These are phyloP conservation scores for Hymenoscyphus scutula DNA, from an alignment of 2,329 filamentous ascomycete species.

Conservation along the genomic window DNA sequence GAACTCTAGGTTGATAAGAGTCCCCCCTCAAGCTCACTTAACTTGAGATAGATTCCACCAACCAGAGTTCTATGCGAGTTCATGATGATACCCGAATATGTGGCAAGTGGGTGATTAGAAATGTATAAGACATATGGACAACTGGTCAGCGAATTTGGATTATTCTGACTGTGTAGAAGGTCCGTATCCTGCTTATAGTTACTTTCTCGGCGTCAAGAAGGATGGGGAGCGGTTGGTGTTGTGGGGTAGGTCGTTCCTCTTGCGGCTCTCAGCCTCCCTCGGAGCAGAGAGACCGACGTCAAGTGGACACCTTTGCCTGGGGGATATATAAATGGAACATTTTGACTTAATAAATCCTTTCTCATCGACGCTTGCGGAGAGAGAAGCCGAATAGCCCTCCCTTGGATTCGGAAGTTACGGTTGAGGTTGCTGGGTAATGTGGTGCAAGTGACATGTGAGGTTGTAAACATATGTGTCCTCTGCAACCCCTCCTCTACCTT, in stretches of 20 bases:
- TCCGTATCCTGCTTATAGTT: not conserved
- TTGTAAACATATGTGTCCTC: constrained; percentile 1
- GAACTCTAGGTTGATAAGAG: not conserved
- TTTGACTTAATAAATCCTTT: not conserved
- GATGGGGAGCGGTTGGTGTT: not conserved
- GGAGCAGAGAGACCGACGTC: constrained; percentile 1
- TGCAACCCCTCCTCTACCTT: constrained; percentile 1
- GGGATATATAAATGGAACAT: not conserved
- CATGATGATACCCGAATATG: not conserved
- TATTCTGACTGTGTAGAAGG: not conserved
- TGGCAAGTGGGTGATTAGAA: not conserved
- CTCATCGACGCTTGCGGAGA: not conserved
- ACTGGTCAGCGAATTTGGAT: not conserved
- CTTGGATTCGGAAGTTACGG: not conserved
- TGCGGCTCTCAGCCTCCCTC: constrained; percentile 5
- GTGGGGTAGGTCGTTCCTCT: not conserved
- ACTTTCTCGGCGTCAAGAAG: not conserved
- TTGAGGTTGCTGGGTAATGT: not conserved
- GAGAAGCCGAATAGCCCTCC: constrained; percentile 6
- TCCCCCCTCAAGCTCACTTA: not conserved
- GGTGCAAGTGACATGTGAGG: not conserved
- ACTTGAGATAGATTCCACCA: not conserved
- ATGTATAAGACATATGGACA: not conserved
- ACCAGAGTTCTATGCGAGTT: not conserved
- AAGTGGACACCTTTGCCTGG: constrained; percentile 2